Evolutionary conservation across 2,329 filamentous ascomycete species (phyloP).

Genomic region (Triangularia verruculosa): DNA sequence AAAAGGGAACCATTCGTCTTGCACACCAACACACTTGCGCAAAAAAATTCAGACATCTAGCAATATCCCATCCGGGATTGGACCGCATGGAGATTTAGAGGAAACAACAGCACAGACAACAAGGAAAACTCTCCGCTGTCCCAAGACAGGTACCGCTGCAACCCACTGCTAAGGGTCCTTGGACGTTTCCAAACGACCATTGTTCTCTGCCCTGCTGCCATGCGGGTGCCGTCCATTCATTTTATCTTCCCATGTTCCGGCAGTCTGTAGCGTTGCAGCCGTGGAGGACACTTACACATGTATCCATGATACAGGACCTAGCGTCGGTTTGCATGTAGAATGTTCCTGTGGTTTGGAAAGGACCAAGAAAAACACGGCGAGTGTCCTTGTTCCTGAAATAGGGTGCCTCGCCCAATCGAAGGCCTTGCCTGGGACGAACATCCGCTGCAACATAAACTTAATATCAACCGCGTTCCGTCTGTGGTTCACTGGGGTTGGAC

Average conservation of each 20-base stretch:
- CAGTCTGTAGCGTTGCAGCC: slow-evolving; percentile 1
- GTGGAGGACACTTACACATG: neutral
- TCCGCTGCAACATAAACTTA: slow-evolving; percentile 2
- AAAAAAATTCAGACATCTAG: neutral
- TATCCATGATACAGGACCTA: neutral
- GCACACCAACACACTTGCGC: neutral
- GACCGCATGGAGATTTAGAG: neutral
- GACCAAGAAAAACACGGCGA: neutral
- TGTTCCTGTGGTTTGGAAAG: neutral
- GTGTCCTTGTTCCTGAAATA: slow-evolving; percentile 8
- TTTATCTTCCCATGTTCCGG: neutral
- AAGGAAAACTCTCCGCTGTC: slow-evolving; percentile 3
- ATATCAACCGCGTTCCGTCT: neutral
- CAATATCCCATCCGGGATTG: neutral
- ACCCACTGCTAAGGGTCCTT: slow-evolving; percentile 3
- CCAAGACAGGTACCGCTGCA: slow-evolving; percentile 12
- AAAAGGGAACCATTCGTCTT: neutral
- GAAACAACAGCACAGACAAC: neutral
- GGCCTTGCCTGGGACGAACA: neutral
- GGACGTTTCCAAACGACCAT: neutral
- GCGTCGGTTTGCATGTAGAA: neutral
- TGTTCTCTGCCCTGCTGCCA: neutral
- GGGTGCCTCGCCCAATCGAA: neutral
- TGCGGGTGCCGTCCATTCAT: neutral
- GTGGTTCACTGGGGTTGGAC: neutral